Evolutionary conservation across 2,329 filamentous ascomycete species (phyloP).

Genomic region (Exophiala bonariae): DNA sequence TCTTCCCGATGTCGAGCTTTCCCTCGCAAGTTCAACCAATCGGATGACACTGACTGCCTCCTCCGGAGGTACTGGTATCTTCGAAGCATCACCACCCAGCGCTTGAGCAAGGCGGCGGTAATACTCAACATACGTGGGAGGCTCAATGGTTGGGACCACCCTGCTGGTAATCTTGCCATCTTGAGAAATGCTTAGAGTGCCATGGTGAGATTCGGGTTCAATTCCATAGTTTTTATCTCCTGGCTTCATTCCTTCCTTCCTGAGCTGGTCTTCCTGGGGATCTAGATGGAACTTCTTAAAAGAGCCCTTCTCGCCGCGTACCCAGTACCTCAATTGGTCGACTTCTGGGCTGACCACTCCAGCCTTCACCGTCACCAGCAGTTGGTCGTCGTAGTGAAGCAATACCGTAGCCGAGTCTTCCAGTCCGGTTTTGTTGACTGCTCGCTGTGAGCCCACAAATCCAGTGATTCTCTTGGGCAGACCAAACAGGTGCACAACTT

Average conservation of each 20-base stretch:
- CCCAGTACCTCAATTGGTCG: constrained; percentile 73
- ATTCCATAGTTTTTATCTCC: constrained; percentile 64
- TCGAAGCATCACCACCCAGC: constrained; percentile 49
- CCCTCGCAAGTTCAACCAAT: constrained; percentile 56
- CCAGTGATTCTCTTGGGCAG: constrained; percentile 66
- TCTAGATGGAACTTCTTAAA: constrained; percentile 74
- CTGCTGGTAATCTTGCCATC: constrained; percentile 53
- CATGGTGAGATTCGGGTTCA: constrained; percentile 60
- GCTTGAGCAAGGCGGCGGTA: constrained; percentile 60
- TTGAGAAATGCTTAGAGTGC: constrained; percentile 58
- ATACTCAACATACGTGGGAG: constrained; percentile 67
- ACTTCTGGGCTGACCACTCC: constrained; percentile 68
- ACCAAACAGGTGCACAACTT: constrained; percentile 70
- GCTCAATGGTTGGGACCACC: constrained; percentile 59
- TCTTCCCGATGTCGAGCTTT: constrained; percentile 54
- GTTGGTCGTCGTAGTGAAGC: constrained; percentile 58
- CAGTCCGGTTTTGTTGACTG: constrained; percentile 52
- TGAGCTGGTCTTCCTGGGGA: constrained; percentile 71
- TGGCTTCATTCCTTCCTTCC: constrained; percentile 60
- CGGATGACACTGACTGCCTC: constrained; percentile 56
- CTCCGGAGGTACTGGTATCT: constrained; percentile 55
- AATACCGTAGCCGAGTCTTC: constrained; percentile 60
- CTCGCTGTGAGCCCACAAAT: constrained; percentile 66
- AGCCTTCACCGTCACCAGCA: constrained; percentile 69
- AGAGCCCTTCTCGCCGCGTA: constrained; percentile 71